phyloP scores from a whole-genome alignment of 345 rosid species.

The Lumnitzera racemosa region DNA sequence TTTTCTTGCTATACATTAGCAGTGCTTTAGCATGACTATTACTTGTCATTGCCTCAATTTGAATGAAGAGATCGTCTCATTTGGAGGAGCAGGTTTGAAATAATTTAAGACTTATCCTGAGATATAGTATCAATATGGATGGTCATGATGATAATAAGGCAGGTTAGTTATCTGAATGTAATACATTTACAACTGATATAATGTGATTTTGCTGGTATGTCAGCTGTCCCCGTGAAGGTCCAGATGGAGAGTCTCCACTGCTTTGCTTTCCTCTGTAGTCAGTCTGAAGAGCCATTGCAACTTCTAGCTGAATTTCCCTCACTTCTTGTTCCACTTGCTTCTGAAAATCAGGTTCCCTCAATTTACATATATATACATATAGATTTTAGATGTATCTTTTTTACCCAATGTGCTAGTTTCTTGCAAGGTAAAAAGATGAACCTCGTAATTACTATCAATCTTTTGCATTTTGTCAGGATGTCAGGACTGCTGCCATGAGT shows the following conservation, averaged over 20 bases:
- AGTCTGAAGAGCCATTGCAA: conserved; percentile 44
- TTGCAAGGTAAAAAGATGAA: background rate
- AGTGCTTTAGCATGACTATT: too few species aligned
- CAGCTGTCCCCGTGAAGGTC: conserved; percentile 52
- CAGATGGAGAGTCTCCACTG: conserved; percentile 77
- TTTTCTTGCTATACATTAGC: background rate
- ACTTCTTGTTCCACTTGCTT: conserved; percentile 63
- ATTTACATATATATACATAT: background rate
- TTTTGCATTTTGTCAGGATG: conserved; percentile 43
- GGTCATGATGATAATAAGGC: too few species aligned
- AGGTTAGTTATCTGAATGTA: too few species aligned
- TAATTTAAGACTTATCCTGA: too few species aligned
- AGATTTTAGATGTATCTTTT: background rate
- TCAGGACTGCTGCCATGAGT: conserved; percentile 63
- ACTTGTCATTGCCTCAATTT: too few species aligned
- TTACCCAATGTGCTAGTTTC: background rate
- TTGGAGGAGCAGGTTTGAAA: too few species aligned
- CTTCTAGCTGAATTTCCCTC: conserved; percentile 64
- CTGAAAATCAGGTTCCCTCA: conserved; percentile 61
- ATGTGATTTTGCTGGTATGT: conserved; percentile 14
- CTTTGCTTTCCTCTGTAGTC: conserved; percentile 54
- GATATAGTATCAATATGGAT: too few species aligned
- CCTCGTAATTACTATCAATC: conserved; percentile 3
- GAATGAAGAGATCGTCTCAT: too few species aligned
- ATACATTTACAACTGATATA: too few species aligned